Conservation (phyloP, 2,329 filamentous ascomycete species). For the Stachybotrys chartarum region DNA sequence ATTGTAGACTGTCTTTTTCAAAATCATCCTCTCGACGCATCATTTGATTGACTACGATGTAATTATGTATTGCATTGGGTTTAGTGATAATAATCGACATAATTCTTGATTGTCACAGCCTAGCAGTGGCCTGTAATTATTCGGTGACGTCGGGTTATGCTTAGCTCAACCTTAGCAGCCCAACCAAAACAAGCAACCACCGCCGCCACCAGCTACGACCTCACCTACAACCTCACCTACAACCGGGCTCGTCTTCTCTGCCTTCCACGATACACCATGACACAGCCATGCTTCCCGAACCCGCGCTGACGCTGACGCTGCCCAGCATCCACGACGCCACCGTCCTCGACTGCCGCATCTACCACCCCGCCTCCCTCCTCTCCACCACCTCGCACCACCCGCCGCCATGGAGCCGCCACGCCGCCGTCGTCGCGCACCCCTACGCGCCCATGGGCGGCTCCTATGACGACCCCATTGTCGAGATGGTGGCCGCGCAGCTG, state of each 20-base stretch:
- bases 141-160: too few species aligned
- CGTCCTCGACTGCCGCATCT: constrained; percentile 73
- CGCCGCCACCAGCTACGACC: background rate
- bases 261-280: constrained; percentile 5
- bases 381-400: constrained; percentile 13
- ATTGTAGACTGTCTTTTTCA: too few species aligned
- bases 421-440: constrained; percentile 74
- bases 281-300: constrained; percentile 45
- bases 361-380: constrained; percentile 55
- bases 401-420: constrained; percentile 38
- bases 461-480: constrained; percentile 76
- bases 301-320: constrained; percentile 63
- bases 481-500: constrained; percentile 55
- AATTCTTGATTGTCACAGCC: too few species aligned
- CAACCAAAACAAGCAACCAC: background rate
- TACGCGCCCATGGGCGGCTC: constrained; percentile 83
- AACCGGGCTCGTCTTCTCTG: too few species aligned
- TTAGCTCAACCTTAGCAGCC: too few species aligned
- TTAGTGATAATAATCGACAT: too few species aligned
- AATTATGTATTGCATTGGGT: too few species aligned
- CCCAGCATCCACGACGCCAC: constrained; percentile 77
- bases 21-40: too few species aligned
- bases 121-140: too few species aligned
- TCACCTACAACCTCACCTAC: too few species aligned
- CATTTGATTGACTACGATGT: too few species aligned